Conservation (phyloP, 345 rosid species). For the Populus pruinosa region DNA sequence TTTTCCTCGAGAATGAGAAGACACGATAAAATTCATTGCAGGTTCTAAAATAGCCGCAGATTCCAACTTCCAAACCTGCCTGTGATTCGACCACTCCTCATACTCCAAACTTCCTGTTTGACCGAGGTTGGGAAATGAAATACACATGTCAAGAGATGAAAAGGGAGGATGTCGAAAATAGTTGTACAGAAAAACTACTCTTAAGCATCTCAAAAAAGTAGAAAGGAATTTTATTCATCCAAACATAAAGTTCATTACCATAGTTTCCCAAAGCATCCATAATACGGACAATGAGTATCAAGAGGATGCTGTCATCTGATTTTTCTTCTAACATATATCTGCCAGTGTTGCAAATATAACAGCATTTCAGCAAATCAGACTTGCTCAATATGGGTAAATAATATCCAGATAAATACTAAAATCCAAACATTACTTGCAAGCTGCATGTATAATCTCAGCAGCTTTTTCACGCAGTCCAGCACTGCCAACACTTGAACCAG, state of each 20-base stretch:
- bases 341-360: slow-evolving; percentile 26
- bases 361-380: slow-evolving; percentile 10
- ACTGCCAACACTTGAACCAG: slow-evolving; percentile 88
- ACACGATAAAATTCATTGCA: slow-evolving; percentile 81
- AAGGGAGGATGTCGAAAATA: slow-evolving; percentile 9
- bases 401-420: slow-evolving; percentile 3
- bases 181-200: background rate
- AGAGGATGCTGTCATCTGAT: slow-evolving; percentile 96
- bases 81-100: slow-evolving; percentile 95
- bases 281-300: slow-evolving; percentile 76
- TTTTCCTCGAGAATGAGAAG: slow-evolving; percentile 80
- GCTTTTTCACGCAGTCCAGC: slow-evolving; percentile 81
- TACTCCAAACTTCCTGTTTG: slow-evolving; percentile 83
- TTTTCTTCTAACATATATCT: slow-evolving; percentile 87
- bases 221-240: slow-evolving; percentile 18
- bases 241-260: slow-evolving; percentile 49
- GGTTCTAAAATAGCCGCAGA: slow-evolving; percentile 96
- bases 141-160: background rate
- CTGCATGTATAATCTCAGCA: slow-evolving; percentile 63
- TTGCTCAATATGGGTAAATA: slow-evolving; percentile 1
- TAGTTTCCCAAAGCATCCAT: slow-evolving; percentile 94
- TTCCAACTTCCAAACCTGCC: slow-evolving; percentile 98
- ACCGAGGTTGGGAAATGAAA: background rate
- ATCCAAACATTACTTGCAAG: slow-evolving; percentile 76
- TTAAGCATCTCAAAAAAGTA: background rate